Conservation (phyloP, 75 land plant genomes). For the Sequoiadendron giganteum region DNA sequence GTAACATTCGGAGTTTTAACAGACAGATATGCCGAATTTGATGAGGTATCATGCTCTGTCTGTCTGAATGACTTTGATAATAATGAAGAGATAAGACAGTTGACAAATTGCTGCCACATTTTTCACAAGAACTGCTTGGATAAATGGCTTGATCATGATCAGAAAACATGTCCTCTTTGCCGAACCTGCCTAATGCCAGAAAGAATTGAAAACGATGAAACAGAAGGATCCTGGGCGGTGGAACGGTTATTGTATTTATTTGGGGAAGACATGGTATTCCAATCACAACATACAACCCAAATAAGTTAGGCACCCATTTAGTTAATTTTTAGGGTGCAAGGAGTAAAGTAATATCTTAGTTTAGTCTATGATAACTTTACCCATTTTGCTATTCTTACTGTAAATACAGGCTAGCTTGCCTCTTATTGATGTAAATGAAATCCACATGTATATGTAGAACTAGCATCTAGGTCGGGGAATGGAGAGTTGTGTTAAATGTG, state of each 20-base stretch:
- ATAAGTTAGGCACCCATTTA: not conserved
- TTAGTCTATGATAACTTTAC: not conserved
- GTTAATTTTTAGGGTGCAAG: not conserved
- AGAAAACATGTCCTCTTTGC: slow-evolving; percentile 74
- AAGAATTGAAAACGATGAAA: not conserved
- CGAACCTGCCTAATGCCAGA: slow-evolving; percentile 32
- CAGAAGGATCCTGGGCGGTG: slow-evolving; percentile 11
- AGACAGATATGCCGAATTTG: not conserved
- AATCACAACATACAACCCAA: not conserved
- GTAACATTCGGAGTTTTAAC: slow-evolving; percentile 26
- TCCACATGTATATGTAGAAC: not conserved
- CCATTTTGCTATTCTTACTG: not conserved
- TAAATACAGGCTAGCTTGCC: not conserved
- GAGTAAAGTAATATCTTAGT: not conserved
- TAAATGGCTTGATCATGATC: slow-evolving; percentile 69
- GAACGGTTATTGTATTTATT: slow-evolving; percentile 11
- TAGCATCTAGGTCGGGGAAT: slow-evolving; percentile 10
- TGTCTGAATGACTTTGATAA: slow-evolving; percentile 60
- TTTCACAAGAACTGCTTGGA: slow-evolving; percentile 71
- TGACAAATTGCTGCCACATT: slow-evolving; percentile 61
- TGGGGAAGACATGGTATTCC: slow-evolving; percentile 14
- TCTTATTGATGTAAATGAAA: not conserved
- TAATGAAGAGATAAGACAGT: slow-evolving; percentile 47
- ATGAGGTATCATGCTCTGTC: slow-evolving; percentile 41
- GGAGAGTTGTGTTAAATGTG: slow-evolving; percentile 9